Conservation (phyloP, 2,329 filamentous ascomycete genomes). For the Diaporthe citri region DNA sequence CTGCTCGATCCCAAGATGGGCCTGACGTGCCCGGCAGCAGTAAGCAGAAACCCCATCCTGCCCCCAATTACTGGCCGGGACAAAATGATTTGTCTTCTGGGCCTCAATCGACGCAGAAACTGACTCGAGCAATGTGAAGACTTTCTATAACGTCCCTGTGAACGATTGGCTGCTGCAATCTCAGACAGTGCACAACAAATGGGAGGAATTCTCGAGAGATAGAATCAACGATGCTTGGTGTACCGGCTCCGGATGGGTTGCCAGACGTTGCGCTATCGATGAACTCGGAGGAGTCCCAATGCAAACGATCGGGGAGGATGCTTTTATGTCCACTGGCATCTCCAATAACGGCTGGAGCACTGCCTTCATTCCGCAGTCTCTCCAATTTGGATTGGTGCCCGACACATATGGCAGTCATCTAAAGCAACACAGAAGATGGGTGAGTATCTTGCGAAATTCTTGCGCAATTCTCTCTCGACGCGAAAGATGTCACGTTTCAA, state of each 20-base stretch:
- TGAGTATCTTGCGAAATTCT: neutral
- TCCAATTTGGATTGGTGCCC: constrained; percentile 72
- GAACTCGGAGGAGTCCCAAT: constrained; percentile 73
- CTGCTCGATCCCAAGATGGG: constrained; percentile 69
- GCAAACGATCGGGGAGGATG: constrained; percentile 71
- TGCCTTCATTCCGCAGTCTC: constrained; percentile 68
- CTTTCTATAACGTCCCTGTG: constrained; percentile 72
- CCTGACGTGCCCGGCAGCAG: constrained; percentile 70
- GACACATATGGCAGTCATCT: constrained; percentile 68
- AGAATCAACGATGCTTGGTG: constrained; percentile 65
- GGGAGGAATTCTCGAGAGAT: constrained; percentile 26
- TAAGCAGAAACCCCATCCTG: constrained; percentile 29
- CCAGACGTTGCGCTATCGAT: constrained; percentile 70
- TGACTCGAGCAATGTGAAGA: constrained; percentile 44
- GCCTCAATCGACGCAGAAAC: neutral
- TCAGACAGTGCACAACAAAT: constrained; percentile 16
- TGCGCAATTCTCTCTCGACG: too few relatives aligned
- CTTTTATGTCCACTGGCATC: constrained; percentile 69
- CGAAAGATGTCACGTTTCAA: neutral
- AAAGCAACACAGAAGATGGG: constrained; percentile 70
- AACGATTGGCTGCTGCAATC: constrained; percentile 61
- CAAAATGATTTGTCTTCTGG: neutral
- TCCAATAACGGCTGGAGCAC: constrained; percentile 73
- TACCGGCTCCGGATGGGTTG: constrained; percentile 73
- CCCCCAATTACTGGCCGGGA: too few relatives aligned